Evolutionary conservation across 1,284 basidiomycete species (phyloP).

Genomic region (Trichosporon inkin): DNA sequence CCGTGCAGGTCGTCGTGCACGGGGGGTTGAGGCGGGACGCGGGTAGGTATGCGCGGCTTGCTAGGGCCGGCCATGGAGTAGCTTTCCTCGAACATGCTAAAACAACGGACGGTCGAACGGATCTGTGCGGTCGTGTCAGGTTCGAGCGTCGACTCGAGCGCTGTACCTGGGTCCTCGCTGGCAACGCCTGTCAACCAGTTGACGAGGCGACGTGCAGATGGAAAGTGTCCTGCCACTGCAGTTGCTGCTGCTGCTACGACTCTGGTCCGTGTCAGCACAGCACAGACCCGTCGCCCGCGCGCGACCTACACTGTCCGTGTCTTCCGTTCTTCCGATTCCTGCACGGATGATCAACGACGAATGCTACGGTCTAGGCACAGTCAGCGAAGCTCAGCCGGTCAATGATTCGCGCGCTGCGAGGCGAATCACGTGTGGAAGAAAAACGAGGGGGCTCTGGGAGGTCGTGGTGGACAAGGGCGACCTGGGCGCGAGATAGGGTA

Average conservation of each 20-base stretch:
- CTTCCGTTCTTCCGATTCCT: background rate
- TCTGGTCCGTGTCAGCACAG: background rate
- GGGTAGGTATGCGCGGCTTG: constrained; percentile 1
- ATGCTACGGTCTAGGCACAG: background rate
- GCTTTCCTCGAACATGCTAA: constrained; percentile 2
- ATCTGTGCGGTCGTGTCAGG: constrained; percentile 5
- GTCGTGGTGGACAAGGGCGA: too few species aligned
- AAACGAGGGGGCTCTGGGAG: background rate
- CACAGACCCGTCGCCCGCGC: background rate
- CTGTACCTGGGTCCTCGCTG: constrained; percentile 3
- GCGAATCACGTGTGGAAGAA: background rate
- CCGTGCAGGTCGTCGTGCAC: constrained; percentile 4
- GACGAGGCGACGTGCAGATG: constrained; percentile 5
- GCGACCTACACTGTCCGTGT: background rate
- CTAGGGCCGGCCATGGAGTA: background rate
- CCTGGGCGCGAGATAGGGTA: too few species aligned
- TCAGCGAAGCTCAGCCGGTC: background rate
- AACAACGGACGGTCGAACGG: background rate
- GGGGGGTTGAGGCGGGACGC: constrained; percentile 2
- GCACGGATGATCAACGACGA: background rate
- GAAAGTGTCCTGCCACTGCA: too few species aligned
- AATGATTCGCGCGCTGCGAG: background rate
- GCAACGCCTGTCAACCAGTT: constrained; percentile 2
- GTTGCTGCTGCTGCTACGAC: background rate
- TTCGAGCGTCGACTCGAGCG: background rate